A percentile compares a stretch with the other conserved stretches of the same genome.
phyloP scores from a whole-genome alignment of 495 filamentous ascomycete species.

The Parathielavia hyrcaniae region DNA sequence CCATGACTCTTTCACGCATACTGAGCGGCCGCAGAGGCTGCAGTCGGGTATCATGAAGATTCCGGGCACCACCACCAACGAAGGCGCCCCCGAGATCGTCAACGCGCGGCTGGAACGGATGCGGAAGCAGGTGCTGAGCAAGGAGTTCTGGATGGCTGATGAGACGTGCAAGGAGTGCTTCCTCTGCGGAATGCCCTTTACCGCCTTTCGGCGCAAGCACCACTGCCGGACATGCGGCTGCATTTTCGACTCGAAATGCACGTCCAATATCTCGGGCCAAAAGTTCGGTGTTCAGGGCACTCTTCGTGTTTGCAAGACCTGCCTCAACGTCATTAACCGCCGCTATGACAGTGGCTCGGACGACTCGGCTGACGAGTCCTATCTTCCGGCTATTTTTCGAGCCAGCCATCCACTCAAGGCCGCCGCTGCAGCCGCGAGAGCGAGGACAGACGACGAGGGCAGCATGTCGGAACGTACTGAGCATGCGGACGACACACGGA shows the following conservation, averaged over 20 bases:
- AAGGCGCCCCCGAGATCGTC: constrained; percentile 54
- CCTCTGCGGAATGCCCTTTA: constrained; percentile 79
- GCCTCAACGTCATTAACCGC: constrained; percentile 83
- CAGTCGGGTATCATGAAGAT: constrained; percentile 44
- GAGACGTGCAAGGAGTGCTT: constrained; percentile 98
- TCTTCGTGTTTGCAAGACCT: constrained; percentile 90
- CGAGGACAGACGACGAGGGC: constrained; percentile 33
- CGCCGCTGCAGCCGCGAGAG: constrained; percentile 25
- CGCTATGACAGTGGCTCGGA: constrained; percentile 81
- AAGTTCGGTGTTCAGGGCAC: constrained; percentile 82
- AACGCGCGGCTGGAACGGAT: constrained; percentile 60
- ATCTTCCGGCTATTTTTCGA: constrained; percentile 49
- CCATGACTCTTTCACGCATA: constrained; percentile 46
- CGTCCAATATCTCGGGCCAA: constrained; percentile 74
- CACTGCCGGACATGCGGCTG: constrained; percentile 93
- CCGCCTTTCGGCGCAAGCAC: constrained; percentile 91
- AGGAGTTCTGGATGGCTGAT: constrained; percentile 99
- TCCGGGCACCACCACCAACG: constrained; percentile 48
- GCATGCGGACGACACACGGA: constrained; percentile 39
- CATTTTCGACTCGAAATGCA: constrained; percentile 97
- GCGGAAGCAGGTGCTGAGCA: constrained; percentile 77
- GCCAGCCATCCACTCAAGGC: constrained; percentile 41
- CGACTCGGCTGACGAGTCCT: constrained; percentile 67
- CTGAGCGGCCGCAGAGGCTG: constrained; percentile 38
- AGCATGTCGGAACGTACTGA: constrained; percentile 40